Conservation (phyloP, 2,329 filamentous ascomycete genomes). For the Anisogramma anomala region DNA sequence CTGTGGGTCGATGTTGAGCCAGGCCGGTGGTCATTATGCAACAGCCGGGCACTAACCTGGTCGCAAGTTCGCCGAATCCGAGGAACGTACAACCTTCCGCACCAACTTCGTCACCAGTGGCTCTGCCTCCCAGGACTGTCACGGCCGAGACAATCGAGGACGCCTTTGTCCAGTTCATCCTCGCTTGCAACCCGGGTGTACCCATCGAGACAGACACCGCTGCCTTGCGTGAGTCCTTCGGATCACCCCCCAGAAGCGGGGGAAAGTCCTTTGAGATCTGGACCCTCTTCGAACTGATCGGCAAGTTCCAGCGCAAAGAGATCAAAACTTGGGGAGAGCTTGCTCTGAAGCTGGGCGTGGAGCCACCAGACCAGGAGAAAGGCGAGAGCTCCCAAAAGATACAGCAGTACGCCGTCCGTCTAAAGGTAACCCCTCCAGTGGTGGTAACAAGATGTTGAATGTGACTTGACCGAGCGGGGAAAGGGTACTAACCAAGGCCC, state of each 20-base stretch:
- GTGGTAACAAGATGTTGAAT: not conserved
- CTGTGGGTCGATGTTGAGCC: constrained; percentile 4
- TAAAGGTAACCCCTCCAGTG: constrained; percentile 54
- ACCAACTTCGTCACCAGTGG: constrained; percentile 3
- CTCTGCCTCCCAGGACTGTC: constrained; percentile 56
- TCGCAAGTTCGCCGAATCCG: constrained; percentile 5
- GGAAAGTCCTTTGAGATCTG: constrained; percentile 77
- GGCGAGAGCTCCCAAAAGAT: constrained; percentile 88
- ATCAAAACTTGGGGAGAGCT: constrained; percentile 90
- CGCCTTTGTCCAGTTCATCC: constrained; percentile 72
- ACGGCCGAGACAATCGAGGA: constrained; percentile 63
- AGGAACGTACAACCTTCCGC: constrained; percentile 2
- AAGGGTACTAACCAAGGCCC: not conserved
- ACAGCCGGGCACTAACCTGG: constrained; percentile 11
- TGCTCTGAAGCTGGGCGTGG: constrained; percentile 76
- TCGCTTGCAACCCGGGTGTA: constrained; percentile 83
- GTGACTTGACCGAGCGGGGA: not conserved
- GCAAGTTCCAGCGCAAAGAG: constrained; percentile 66
- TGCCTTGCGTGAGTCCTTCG: constrained; percentile 64
- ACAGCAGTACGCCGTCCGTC: constrained; percentile 82
- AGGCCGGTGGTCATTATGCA: constrained; percentile 13
- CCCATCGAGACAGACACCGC: constrained; percentile 56
- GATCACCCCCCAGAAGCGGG: constrained; percentile 71
- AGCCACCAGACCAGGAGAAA: constrained; percentile 68
- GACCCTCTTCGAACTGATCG: constrained; percentile 65